These are phyloP conservation scores for Schoenoplectus triqueter DNA, from an alignment of 202 grass and related monocot species.

Conservation along the genomic window DNA sequence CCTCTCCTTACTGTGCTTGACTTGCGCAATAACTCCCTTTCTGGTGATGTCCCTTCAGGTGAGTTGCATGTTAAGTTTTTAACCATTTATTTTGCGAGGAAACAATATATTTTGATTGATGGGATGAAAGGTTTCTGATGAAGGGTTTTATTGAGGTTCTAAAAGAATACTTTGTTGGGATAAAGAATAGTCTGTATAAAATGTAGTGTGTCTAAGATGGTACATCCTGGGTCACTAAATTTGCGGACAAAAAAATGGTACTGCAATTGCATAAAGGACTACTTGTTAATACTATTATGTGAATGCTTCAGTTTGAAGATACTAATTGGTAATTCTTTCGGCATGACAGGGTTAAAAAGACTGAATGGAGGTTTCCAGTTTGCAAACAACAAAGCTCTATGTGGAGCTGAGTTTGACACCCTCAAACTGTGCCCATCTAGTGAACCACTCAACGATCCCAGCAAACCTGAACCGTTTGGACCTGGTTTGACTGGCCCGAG, in stretches of 20 bases:
- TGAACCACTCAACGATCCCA: slow-evolving; percentile 64
- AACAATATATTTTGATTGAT: background rate
- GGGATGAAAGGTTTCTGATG: background rate
- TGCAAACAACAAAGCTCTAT: slow-evolving; percentile 77
- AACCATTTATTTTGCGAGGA: background rate
- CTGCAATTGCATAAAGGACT: background rate
- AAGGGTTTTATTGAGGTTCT: background rate
- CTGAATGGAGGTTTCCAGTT: slow-evolving; percentile 82
- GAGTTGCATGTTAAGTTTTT: background rate
- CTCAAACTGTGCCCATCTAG: slow-evolving; percentile 56
- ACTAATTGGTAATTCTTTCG: background rate
- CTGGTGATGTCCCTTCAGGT: slow-evolving; percentile 83
- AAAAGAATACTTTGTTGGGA: background rate
- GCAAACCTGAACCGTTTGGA: slow-evolving; percentile 81
- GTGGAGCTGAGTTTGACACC: slow-evolving; percentile 71
- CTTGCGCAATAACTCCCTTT: slow-evolving; percentile 88
- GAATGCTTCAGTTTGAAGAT: background rate
- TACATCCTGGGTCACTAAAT: background rate
- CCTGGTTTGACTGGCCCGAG: slow-evolving; percentile 54
- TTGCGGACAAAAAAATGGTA: background rate
- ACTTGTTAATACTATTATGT: background rate
- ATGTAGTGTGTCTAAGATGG: background rate
- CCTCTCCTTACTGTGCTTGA: slow-evolving; percentile 71
- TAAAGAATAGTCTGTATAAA: background rate
- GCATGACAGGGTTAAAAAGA: slow-evolving; percentile 62